These are phyloP conservation scores for Boletus edulis DNA, from an alignment of 768 basidiomycete genomes.

Conservation along the genomic window DNA sequence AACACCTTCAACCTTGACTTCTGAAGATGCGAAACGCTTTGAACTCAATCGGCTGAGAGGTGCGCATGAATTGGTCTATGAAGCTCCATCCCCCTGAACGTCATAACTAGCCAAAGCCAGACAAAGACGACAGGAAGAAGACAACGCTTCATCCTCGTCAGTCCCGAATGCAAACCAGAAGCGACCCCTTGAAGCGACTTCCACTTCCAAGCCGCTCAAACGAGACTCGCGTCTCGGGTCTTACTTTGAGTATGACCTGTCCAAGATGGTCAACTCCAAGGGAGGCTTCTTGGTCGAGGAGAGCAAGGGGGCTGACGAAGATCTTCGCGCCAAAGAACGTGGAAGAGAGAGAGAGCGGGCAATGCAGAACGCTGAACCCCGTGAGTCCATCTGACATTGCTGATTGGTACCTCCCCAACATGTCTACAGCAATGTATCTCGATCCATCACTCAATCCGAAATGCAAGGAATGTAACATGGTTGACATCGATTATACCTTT, in stretches of 20 bases:
- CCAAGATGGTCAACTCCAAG: slow-evolving; percentile 95
- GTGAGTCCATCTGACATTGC: slow-evolving; percentile 35
- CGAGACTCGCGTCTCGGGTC: slow-evolving; percentile 80
- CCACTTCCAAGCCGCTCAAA: slow-evolving; percentile 57
- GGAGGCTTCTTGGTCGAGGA: slow-evolving; percentile 95
- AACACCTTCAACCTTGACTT: slow-evolving; percentile 40
- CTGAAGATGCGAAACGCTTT: slow-evolving; percentile 68
- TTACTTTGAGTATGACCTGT: slow-evolving; percentile 96
- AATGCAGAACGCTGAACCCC: slow-evolving; percentile 70
- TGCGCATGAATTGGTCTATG: slow-evolving; percentile 20
- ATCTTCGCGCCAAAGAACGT: slow-evolving; percentile 71
- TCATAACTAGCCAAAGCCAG: slow-evolving; percentile 62
- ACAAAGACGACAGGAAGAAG: slow-evolving; percentile 64
- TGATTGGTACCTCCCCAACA: background rate
- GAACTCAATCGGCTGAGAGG: slow-evolving; percentile 82
- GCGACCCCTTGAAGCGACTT: slow-evolving; percentile 58
- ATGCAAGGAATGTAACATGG: slow-evolving; percentile 82
- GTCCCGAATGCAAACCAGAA: slow-evolving; percentile 67
- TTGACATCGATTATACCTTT: slow-evolving; percentile 84
- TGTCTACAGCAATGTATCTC: slow-evolving; percentile 65
- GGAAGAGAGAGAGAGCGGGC: slow-evolving; percentile 78
- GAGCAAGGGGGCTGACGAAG: slow-evolving; percentile 76
- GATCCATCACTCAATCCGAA: slow-evolving; percentile 76
- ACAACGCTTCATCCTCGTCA: slow-evolving; percentile 44
- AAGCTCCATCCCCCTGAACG: background rate